phyloP scores from a whole-genome alignment of 352 stramenopile species.

The Elongisporangium senticosum region DNA sequence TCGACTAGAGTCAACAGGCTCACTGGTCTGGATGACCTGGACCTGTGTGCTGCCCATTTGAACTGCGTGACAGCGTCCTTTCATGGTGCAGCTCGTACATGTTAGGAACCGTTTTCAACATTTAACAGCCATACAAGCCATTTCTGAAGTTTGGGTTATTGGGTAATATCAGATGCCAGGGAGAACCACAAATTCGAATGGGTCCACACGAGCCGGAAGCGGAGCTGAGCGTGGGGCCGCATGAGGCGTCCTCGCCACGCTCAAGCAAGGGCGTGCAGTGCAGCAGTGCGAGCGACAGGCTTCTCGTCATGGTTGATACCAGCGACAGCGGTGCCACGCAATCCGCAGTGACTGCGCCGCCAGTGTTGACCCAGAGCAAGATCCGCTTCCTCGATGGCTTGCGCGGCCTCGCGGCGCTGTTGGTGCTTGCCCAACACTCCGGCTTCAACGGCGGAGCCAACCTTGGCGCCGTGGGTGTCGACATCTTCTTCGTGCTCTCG shows the following conservation, averaged over 20 bases:
- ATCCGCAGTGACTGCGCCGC: background rate
- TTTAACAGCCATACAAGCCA: background rate
- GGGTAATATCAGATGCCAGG: background rate
- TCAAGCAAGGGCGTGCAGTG: background rate
- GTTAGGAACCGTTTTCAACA: too few species aligned
- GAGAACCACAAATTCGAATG: background rate
- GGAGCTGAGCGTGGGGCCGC: background rate
- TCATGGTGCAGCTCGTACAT: too few species aligned
- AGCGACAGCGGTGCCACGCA: background rate
- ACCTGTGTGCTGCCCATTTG: too few species aligned
- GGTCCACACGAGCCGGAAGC: background rate
- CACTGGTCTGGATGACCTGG: too few species aligned
- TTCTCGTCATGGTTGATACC: background rate
- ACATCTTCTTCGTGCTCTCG: conserved; percentile 45
- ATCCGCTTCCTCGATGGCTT: conserved; percentile 37
- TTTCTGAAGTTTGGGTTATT: conserved; percentile 1
- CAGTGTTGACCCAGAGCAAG: conserved; percentile 10
- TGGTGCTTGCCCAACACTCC: conserved; percentile 26
- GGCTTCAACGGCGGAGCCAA: conserved; percentile 21
- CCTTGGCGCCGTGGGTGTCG: conserved; percentile 23
- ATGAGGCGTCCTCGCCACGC: background rate
- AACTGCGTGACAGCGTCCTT: too few species aligned
- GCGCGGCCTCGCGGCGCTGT: conserved; percentile 27
- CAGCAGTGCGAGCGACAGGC: background rate
- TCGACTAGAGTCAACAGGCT: background rate